Conservation (phyloP, 2,329 filamentous ascomycete genomes). For the Nothopassalora personata region DNA sequence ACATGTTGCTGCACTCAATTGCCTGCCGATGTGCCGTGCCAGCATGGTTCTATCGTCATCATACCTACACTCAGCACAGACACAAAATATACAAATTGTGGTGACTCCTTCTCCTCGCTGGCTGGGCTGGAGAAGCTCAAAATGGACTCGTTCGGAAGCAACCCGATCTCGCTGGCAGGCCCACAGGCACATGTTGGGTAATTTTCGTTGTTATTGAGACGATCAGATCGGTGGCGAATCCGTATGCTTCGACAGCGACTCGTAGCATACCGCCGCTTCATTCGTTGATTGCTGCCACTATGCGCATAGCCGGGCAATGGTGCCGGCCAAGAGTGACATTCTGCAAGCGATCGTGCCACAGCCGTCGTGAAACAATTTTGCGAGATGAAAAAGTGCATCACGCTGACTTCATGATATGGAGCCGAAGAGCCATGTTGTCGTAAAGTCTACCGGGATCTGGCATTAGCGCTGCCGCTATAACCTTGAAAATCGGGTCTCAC, state of each 20-base stretch:
- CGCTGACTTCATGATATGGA: not conserved
- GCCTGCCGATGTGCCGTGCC: not conserved
- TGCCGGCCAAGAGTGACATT: not conserved
- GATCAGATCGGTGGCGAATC: not conserved
- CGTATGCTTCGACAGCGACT: not conserved
- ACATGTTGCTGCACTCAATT: conserved; percentile 8
- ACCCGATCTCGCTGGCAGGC: not conserved
- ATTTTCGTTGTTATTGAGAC: not conserved
- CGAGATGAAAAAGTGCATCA: not conserved
- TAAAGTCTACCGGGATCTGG: not conserved
- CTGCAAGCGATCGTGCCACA: not conserved
- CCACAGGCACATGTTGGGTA: not conserved
- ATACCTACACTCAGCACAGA: not conserved
- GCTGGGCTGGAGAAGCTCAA: not conserved
- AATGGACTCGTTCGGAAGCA: not conserved
- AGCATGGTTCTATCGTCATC: not conserved
- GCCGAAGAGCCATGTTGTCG: not conserved
- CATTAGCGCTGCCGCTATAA: not conserved
- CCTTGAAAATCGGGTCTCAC: not conserved
- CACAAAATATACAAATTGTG: not conserved
- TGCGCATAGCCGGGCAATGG: not conserved
- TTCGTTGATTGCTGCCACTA: not conserved
- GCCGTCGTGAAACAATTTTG: not conserved
- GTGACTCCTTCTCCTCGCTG: not conserved
- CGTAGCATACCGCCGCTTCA: not conserved